Evolutionary conservation across 2,329 filamentous ascomycete genomes (phyloP).

Genomic region (Coleophoma cylindrospora): DNA sequence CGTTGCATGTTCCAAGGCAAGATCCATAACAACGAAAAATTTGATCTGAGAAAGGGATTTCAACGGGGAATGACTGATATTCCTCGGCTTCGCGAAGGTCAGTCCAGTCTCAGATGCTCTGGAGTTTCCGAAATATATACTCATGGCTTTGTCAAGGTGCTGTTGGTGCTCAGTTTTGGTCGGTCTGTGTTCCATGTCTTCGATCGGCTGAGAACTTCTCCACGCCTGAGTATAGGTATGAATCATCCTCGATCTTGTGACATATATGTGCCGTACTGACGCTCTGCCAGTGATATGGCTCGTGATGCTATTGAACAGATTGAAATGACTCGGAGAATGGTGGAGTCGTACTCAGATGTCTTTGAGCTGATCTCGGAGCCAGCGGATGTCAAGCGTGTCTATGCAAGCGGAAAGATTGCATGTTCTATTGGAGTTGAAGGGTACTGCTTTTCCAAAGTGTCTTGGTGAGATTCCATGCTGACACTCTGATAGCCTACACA

Average conservation of each 20-base stretch:
- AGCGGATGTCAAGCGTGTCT: slow-evolving; percentile 19
- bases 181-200: slow-evolving; percentile 19
- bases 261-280: no score
- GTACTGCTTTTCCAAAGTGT: background rate
- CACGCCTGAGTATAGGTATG: slow-evolving; percentile 10
- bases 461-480: background rate
- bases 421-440: slow-evolving; percentile 51
- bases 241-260: no score
- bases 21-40: slow-evolving; percentile 21
- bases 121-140: background rate
- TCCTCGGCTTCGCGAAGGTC: slow-evolving; percentile 18
- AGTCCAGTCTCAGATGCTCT: slow-evolving; percentile 6
- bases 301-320: slow-evolving; percentile 50
- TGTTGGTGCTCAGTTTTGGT: slow-evolving; percentile 24
- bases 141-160: slow-evolving; percentile 12
- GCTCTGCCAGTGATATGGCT: slow-evolving; percentile 28
- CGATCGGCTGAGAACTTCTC: slow-evolving; percentile 21
- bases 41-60: slow-evolving; percentile 27
- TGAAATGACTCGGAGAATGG: slow-evolving; percentile 47
- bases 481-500: slow-evolving; percentile 37
- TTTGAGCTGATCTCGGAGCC: slow-evolving; percentile 2
- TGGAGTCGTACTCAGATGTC: slow-evolving; percentile 11
- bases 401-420: slow-evolving; percentile 27
- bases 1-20: slow-evolving; percentile 11
- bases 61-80: slow-evolving; percentile 21